These are phyloP conservation scores for Auricularia heimuer DNA, from an alignment of 768 basidiomycete species.

Conservation along the genomic window DNA sequence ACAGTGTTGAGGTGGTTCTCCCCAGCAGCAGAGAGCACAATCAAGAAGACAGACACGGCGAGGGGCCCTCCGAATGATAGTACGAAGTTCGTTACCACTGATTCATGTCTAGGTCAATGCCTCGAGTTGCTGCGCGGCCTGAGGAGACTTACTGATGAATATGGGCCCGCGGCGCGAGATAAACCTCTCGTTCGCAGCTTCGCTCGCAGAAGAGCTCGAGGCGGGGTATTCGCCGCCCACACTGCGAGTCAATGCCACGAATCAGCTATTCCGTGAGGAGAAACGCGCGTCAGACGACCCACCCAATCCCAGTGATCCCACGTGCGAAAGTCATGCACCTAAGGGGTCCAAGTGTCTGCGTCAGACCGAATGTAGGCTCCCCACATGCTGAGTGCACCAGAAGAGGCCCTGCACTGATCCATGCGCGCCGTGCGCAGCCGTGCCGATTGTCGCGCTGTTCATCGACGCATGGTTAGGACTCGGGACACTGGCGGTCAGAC, in stretches of 20 bases:
- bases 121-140: background rate
- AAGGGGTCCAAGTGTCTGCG: background rate
- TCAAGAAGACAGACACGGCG: conserved; percentile 55
- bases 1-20: conserved; percentile 50
- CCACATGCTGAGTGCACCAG: conserved; percentile 29
- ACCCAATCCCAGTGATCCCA: conserved; percentile 57
- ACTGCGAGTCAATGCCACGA: conserved; percentile 30
- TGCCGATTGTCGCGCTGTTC: conserved; percentile 41
- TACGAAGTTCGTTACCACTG: conserved; percentile 65
- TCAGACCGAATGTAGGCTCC: background rate
- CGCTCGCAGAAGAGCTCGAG: conserved; percentile 56
- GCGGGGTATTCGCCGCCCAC: conserved; percentile 75
- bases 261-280: conserved; percentile 1
- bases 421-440: conserved; percentile 53
- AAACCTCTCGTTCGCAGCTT: conserved; percentile 65
- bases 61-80: conserved; percentile 61
- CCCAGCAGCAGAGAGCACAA: conserved; percentile 58
- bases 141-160: background rate
- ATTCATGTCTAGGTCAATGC: no score
- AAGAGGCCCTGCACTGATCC: conserved; percentile 51
- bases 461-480: background rate
- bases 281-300: background rate
- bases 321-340: conserved; percentile 55
- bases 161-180: conserved; percentile 45
- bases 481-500: no score